Conservation (phyloP, 805 yeast species). For the Candida coquimbonensis region DNA sequence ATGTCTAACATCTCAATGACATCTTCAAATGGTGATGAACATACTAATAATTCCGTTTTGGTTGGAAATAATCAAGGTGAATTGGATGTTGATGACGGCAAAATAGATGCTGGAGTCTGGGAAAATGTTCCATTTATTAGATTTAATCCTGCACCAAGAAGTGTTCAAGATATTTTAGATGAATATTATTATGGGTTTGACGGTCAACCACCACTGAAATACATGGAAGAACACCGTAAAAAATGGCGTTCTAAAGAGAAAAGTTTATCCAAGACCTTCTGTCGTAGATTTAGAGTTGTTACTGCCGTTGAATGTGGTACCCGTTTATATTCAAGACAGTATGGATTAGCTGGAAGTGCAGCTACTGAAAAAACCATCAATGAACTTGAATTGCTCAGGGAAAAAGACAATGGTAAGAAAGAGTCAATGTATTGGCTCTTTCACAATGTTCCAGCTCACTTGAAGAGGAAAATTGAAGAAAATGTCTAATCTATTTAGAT, state of each 20-base stretch:
- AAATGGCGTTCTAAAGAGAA: constrained; percentile 24
- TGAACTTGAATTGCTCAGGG: constrained; percentile 20
- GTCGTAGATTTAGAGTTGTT: constrained; percentile 22
- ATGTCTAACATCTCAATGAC: not conserved
- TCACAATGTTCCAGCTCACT: constrained; percentile 22
- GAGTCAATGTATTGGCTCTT: constrained; percentile 26
- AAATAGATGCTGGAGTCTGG: constrained; percentile 18
- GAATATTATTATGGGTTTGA: constrained; percentile 23
- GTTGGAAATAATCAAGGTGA: too few relatives aligned
- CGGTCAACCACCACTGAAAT: constrained; percentile 23
- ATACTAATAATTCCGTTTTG: too few relatives aligned
- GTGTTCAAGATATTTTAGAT: constrained; percentile 23
- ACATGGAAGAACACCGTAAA: constrained; percentile 21
- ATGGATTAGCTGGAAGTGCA: constrained; percentile 12
- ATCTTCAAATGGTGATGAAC: too few relatives aligned
- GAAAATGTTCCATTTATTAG: constrained; percentile 13
- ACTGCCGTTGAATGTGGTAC: constrained; percentile 22
- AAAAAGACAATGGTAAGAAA: constrained; percentile 20
- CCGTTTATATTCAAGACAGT: constrained; percentile 12
- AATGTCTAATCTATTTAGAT: not conserved
- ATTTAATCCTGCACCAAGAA: constrained; percentile 19
- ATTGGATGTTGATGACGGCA: constrained; percentile 5
- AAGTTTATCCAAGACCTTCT: constrained; percentile 20
- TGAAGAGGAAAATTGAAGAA: constrained; percentile 14
- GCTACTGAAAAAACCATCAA: constrained; percentile 19